A percentile compares a stretch with the other conserved stretches of the same genome.
These are phyloP conservation scores for Astragalus membranaceus DNA, from an alignment of 306 rosid species.

Conservation along the genomic window DNA sequence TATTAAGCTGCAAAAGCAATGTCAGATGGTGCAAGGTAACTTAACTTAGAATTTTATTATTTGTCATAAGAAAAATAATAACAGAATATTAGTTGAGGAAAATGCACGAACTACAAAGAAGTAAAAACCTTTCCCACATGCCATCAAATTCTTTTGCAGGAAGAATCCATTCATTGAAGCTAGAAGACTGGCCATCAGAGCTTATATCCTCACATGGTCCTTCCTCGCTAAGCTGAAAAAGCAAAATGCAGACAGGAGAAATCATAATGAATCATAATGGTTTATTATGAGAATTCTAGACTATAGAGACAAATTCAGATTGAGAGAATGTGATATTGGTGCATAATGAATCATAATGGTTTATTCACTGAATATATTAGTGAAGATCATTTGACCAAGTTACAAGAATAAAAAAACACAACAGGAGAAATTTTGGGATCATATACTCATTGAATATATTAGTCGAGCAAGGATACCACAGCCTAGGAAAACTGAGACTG, in stretches of 20 bases:
- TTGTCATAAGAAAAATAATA: background rate
- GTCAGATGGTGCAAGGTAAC: conserved; percentile 4
- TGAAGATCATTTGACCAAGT: background rate
- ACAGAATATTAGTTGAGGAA: background rate
- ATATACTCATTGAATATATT: background rate
- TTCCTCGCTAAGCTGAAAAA: conserved; percentile 81
- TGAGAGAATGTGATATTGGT: background rate
- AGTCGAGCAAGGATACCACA: background rate
- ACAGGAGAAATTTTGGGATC: background rate
- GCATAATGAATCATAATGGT: background rate
- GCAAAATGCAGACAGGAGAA: conserved; percentile 27
- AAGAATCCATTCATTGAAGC: conserved; percentile 93
- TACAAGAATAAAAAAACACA: background rate
- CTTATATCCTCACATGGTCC: conserved; percentile 90
- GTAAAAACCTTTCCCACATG: conserved; percentile 91
- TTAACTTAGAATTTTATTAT: background rate
- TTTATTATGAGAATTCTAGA: too few relatives aligned
- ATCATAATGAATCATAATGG: too few relatives aligned
- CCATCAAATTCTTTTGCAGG: conserved; percentile 97
- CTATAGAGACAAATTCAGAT: background rate
- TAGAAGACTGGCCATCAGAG: conserved; percentile 80
- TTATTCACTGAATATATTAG: background rate
- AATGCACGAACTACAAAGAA: conserved; percentile 20
- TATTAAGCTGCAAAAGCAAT: conserved; percentile 59
- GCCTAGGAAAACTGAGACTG: background rate